Evolutionary conservation across 371 early-diverging fungal species (phyloP).

Genomic region (Paramicrosporidium saccamoebae): DNA sequence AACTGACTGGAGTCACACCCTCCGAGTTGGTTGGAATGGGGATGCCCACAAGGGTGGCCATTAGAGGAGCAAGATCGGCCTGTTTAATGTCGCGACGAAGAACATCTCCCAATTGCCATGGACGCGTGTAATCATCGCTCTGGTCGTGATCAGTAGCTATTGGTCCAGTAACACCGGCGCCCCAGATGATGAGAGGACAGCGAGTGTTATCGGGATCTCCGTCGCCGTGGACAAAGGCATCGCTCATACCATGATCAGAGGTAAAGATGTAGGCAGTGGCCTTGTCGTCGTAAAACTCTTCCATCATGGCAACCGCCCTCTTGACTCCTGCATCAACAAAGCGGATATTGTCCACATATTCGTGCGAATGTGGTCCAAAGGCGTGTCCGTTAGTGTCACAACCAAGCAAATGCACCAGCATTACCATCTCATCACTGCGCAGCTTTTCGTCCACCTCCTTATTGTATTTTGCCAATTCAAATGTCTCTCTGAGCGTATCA

Average conservation of each 20-base stretch:
- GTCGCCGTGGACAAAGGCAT: conserved; percentile 68
- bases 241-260: conserved; percentile 84
- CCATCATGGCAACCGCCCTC: conserved; percentile 18
- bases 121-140: conserved; percentile 20
- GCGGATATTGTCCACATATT: conserved; percentile 41
- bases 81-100: conserved; percentile 44
- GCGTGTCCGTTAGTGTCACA: conserved; percentile 81
- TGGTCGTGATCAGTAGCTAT: conserved; percentile 9
- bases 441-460: conserved; percentile 13
- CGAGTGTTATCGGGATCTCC: conserved; percentile 77
- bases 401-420: conserved; percentile 71
- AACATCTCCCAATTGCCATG: conserved; percentile 16
- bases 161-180: conserved; percentile 29
- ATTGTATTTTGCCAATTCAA: conserved; percentile 16
- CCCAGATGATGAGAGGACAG: conserved; percentile 79
- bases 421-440: conserved; percentile 32
- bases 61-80: conserved; percentile 80
- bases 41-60: conserved; percentile 55
- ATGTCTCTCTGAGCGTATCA: conserved; percentile 13
- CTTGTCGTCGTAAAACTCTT: conserved; percentile 43
- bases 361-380: conserved; percentile 40
- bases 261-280: conserved; percentile 61
- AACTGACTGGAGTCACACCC: conserved; percentile 42
- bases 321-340: conserved; percentile 38
- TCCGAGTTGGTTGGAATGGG: conserved; percentile 68